Evolutionary conservation across 2,329 filamentous ascomycete genomes (phyloP).

Genomic region (Aureobasidium sp.): DNA sequence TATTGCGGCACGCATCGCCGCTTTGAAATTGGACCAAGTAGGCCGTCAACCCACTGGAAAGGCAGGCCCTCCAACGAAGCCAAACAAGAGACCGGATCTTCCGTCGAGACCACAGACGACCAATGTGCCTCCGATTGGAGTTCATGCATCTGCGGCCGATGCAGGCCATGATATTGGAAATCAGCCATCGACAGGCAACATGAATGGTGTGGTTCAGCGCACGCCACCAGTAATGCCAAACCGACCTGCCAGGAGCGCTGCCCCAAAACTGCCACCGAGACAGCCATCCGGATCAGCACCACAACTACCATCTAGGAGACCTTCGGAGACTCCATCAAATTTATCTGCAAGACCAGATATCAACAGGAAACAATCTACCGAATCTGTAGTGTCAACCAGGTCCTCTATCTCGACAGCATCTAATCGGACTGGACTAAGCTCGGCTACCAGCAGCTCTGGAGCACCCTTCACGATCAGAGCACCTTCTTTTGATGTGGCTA

Average conservation of each 20-base stretch:
- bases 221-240: conserved; percentile 44
- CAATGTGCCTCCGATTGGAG: conserved; percentile 17
- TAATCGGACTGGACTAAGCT: conserved; percentile 35
- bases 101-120: conserved; percentile 16
- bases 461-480: conserved; percentile 28
- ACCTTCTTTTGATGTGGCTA: conserved; percentile 50
- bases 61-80: conserved; percentile 23
- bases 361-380: conserved; percentile 37
- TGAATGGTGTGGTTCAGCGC: conserved; percentile 36
- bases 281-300: conserved; percentile 34
- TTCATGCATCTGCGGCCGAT: conserved; percentile 5
- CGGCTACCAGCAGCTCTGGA: conserved; percentile 19
- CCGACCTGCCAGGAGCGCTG: conserved; percentile 23
- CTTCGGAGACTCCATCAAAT: conserved; percentile 15
- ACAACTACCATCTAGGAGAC: conserved; percentile 17
- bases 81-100: conserved; percentile 16
- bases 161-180: conserved; percentile 30
- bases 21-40: conserved; percentile 42
- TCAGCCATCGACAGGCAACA: conserved; percentile 33
- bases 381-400: conserved; percentile 46
- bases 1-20: conserved; percentile 42
- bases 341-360: conserved; percentile 18
- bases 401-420: conserved; percentile 47
- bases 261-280: conserved; percentile 40
- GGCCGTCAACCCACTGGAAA: conserved; percentile 30